Evolutionary conservation across 2,329 filamentous ascomycete species (phyloP), one percentile per base, ranked within the genome.

Genomic region (Penicillium oxalicum): DNA sequence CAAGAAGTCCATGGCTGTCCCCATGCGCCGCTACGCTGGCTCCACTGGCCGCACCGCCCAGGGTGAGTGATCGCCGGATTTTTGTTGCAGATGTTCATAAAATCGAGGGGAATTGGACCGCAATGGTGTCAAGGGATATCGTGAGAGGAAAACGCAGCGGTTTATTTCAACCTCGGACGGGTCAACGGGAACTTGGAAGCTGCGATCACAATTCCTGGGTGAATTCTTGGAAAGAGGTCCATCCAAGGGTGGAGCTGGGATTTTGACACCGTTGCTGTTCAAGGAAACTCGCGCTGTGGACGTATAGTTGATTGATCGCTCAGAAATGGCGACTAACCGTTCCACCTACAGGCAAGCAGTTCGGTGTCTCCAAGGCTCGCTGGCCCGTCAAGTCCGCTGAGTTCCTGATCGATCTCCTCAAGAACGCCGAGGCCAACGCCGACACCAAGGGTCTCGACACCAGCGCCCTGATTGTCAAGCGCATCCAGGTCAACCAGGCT

Each of bases 401-500:
- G 81, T 95, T 95, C 83, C 83, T 98, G 60, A 85, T 96, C 76
- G 88, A 87, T 72, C 89, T 98, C 68, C 88, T 98, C 68, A 93
- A 91, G 84, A 95, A 95, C 79, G 90, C 90, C 64, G 90, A 95
- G 82, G 85, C 90, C 79, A 95, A 95, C 77, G 90, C 90, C 74
- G 91, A 95, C 69, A 87, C 88, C 76, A 95, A 95, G 83, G 90
- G 91, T 70, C 88, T 95, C 70, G 90, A 98, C 79, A 97, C 91
- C 72, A 86, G 85, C 79, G 94, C 94, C 83, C 82, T 98, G 72
- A 79, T 97, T 73, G 88, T 98, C 80, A 96, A 96, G 88, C 94
- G 96, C 87, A 98, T 98, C 80, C 93, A 98, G 82, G 93, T 98
- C 83, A 98, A 98, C 88, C 93, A 98, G 83, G 94, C 93, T 67